phyloP scores from a whole-genome alignment of 2,329 filamentous ascomycete species.

The Xenosphaeropsis pyriputrescens region DNA sequence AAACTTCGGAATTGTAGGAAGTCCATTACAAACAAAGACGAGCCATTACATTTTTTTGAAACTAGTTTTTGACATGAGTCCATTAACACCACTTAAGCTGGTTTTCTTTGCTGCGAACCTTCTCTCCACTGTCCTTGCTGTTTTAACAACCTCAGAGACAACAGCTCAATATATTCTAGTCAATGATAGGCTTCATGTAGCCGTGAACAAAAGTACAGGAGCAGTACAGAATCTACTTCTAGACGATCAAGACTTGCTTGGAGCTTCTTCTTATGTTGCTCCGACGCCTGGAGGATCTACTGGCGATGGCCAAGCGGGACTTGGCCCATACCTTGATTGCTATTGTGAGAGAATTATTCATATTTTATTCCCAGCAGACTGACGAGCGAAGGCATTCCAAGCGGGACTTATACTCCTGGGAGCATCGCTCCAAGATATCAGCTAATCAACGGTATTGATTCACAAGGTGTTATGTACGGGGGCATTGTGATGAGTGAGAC shows the following conservation, averaged over 20 bases:
- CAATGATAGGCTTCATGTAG: slow-evolving; percentile 28
- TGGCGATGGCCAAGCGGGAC: slow-evolving; percentile 26
- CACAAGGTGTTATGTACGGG: slow-evolving; percentile 33
- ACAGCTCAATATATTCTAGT: slow-evolving; percentile 19
- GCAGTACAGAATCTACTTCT: slow-evolving; percentile 26
- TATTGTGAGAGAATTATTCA: slow-evolving; percentile 26
- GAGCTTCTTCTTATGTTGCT: slow-evolving; percentile 15
- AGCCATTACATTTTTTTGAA: too few species aligned
- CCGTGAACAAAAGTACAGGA: slow-evolving; percentile 26
- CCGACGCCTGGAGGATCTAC: slow-evolving; percentile 9
- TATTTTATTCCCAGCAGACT: too few species aligned
- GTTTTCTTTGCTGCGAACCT: neutral
- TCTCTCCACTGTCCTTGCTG: neutral
- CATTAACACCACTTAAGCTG: too few species aligned
- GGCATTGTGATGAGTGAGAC: slow-evolving; percentile 44
- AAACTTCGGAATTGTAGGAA: too few species aligned
- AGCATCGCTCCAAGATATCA: slow-evolving; percentile 30
- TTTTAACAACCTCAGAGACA: slow-evolving; percentile 16
- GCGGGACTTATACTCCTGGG: slow-evolving; percentile 44
- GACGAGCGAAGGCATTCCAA: slow-evolving; percentile 22
- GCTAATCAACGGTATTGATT: slow-evolving; percentile 35
- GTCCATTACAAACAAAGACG: too few species aligned
- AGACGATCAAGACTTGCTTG: slow-evolving; percentile 36
- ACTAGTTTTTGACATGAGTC: too few species aligned
- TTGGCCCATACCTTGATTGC: slow-evolving; percentile 46